These are phyloP conservation scores for Metschnikowia baotianmanensis DNA, from an alignment of 805 yeast species.

Conservation along the genomic window DNA sequence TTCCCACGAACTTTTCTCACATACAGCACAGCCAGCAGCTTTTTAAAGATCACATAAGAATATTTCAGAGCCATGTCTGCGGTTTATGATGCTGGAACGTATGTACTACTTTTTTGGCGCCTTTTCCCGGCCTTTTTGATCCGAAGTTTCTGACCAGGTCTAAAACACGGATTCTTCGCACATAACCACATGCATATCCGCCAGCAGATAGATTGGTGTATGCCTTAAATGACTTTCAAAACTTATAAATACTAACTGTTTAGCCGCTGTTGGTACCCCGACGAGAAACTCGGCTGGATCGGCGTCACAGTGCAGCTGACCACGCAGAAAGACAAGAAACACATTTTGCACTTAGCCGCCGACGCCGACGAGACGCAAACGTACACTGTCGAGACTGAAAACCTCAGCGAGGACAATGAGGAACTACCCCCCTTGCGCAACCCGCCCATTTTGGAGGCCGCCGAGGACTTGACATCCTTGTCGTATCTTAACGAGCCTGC, in stretches of 20 bases:
- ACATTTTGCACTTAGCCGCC: constrained; percentile 49
- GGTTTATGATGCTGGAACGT: constrained; percentile 40
- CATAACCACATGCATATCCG: no score
- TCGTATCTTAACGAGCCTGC: constrained; percentile 96
- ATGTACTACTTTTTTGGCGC: constrained; percentile 14
- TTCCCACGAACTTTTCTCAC: not conserved
- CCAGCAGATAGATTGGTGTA: no score
- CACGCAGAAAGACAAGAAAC: constrained; percentile 42
- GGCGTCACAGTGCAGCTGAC: constrained; percentile 58
- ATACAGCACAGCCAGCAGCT: not conserved
- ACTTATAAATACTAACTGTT: constrained; percentile 4
- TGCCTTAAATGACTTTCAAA: not conserved
- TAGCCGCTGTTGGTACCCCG: constrained; percentile 77
- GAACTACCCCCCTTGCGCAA: constrained; percentile 80
- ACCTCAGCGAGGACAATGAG: constrained; percentile 50
- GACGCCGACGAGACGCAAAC: constrained; percentile 46
- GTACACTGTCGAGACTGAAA: constrained; percentile 47
- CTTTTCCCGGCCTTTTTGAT: not conserved
- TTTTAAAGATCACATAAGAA: not conserved
- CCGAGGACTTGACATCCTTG: constrained; percentile 89
- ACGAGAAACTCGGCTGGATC: constrained; percentile 69
- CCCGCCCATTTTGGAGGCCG: constrained; percentile 88
- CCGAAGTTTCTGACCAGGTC: not conserved
- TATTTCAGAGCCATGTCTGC: constrained; percentile 9
- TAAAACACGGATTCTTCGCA: not conserved